Evolutionary conservation across 495 filamentous ascomycete genomes (phyloP).

Genomic region (Daldinia bambusicola): DNA sequence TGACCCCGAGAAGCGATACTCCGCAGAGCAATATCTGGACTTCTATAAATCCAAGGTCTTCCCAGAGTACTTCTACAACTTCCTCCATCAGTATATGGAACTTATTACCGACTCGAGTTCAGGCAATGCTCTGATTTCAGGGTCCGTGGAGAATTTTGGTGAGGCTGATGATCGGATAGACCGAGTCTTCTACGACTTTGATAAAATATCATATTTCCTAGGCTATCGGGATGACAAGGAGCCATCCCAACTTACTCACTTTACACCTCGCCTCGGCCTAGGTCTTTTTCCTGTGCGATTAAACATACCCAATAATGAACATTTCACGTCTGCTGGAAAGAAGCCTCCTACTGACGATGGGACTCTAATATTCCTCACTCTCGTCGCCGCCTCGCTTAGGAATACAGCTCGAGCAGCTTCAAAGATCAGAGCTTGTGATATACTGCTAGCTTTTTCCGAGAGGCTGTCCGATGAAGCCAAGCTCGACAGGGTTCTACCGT

Average conservation of each 20-base stretch:
- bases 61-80: slow-evolving; percentile 95
- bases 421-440: slow-evolving; percentile 88
- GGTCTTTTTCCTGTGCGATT: slow-evolving; percentile 79
- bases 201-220: slow-evolving; percentile 95
- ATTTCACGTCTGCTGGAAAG: slow-evolving; percentile 61
- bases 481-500: slow-evolving; percentile 91
- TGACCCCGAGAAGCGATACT: slow-evolving; percentile 89
- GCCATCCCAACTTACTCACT: slow-evolving; percentile 45
- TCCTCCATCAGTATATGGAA: slow-evolving; percentile 96
- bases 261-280: slow-evolving; percentile 58
- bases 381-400: slow-evolving; percentile 87
- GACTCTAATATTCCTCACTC: slow-evolving; percentile 87
- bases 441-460: slow-evolving; percentile 92
- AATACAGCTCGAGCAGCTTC: slow-evolving; percentile 89
- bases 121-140: slow-evolving; percentile 71
- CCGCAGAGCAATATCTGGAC: slow-evolving; percentile 93
- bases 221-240: slow-evolving; percentile 68
- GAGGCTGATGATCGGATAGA: slow-evolving; percentile 95
- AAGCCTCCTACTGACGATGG: slow-evolving; percentile 78
- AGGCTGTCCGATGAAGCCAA: slow-evolving; percentile 95
- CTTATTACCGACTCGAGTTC: slow-evolving; percentile 93
- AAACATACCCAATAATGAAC: slow-evolving; percentile 86
- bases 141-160: slow-evolving; percentile 72
- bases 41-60: slow-evolving; percentile 93
- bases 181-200: slow-evolving; percentile 90